Evolutionary conservation across 306 rosid species (phyloP), one percentile per base, ranked within the genome.

Genomic region (Dalbergia oliveri): DNA sequence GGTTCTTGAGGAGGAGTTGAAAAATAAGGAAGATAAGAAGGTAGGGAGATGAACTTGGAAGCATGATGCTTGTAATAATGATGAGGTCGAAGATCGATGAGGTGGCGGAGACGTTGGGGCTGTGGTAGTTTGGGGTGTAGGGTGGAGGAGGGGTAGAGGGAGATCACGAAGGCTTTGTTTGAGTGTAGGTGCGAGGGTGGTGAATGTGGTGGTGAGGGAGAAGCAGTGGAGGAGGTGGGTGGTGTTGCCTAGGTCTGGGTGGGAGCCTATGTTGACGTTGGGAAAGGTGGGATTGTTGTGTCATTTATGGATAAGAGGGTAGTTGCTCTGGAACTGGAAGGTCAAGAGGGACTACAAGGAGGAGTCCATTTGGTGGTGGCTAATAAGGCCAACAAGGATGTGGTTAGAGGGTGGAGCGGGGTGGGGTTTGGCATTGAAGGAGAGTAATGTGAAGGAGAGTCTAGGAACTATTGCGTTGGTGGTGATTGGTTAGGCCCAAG

Each of bases 161-260:
- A 75, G 78, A 23, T 95, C 14, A 16, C 74, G 73, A 91, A 87
- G 53, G 97, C 99, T 9, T 98, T 98, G 10, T 56, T 78, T 78
- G 90, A 89, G 84, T 65, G 88, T 14, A 86, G 59, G 59, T 80
- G 79, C 6, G 86, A 84, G 16, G 99, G 98, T 4, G 87, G 73
- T 95, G 15, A 93, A 96, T 3, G 90, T 93, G 50, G 94, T 93
- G 82, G 87, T 69, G 78, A 88, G 92, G 2, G 97, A 95, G 57
- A 88, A 95, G 14, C 96, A 83, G 69, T 95, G 99, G 98, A 73
- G 78, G 33, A 84, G 91, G 74, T 93, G 99, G 99, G 94, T 91
- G 64, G 98, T 80, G 61, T 66, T 95, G 83, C 99, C 98, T 26
- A 26, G 31, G 31, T 26, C 31, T 0, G 73, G 73, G 35, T 95